These are phyloP conservation scores for Didymella pomorum DNA, from an alignment of 2,329 filamentous ascomycete genomes.

Conservation along the genomic window DNA sequence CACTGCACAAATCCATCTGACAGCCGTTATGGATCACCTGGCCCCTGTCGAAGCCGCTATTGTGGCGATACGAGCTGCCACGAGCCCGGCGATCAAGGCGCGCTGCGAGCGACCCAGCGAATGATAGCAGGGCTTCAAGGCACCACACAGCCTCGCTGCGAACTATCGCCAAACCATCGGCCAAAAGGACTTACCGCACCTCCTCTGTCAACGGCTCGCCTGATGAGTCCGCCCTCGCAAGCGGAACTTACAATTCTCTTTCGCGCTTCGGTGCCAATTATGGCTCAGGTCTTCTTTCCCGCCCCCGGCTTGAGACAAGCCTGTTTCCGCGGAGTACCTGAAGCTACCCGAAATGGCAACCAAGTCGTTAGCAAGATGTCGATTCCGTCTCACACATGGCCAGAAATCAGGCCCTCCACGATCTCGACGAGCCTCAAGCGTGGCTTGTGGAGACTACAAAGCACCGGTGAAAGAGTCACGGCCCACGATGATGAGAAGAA, in stretches of 20 bases:
- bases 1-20: conserved; percentile 9
- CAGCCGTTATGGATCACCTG: background rate
- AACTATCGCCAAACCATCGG: conserved; percentile 19
- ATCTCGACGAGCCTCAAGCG: conserved; percentile 19
- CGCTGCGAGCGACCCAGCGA: conserved; percentile 1
- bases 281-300: conserved; percentile 1
- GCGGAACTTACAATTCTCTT: background rate
- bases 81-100: conserved; percentile 5
- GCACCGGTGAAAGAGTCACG: conserved; percentile 6
- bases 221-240: conserved; percentile 10
- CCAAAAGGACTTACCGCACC: conserved; percentile 8
- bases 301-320: conserved; percentile 16
- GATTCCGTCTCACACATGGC: conserved; percentile 10
- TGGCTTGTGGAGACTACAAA: conserved; percentile 16
- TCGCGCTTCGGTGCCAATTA: conserved; percentile 7
- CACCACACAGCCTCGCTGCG: conserved; percentile 17
- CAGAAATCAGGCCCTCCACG: conserved; percentile 7
- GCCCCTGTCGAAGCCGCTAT: background rate
- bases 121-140: conserved; percentile 1
- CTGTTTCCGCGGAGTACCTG: conserved; percentile 7
- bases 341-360: conserved; percentile 1
- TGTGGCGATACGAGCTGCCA: conserved; percentile 8
- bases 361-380: background rate
- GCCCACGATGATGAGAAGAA: conserved; percentile 10
- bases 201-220: conserved; percentile 8